Evolutionary conservation across 1,139 yeast genomes (phyloP).

Genomic region (Candida tunisiensis): DNA sequence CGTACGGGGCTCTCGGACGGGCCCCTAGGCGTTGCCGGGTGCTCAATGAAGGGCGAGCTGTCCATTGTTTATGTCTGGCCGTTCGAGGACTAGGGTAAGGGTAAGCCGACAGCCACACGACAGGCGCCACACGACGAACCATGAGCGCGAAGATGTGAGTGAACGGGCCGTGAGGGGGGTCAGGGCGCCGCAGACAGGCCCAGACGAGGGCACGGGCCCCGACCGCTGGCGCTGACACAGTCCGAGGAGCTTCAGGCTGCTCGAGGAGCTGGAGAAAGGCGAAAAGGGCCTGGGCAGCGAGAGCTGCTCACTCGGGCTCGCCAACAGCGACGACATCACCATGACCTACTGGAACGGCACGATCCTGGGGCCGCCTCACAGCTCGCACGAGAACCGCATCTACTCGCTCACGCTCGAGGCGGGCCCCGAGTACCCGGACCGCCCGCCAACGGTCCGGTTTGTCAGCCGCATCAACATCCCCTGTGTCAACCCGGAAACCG

Average conservation of each 20-base stretch:
- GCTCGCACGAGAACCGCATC: constrained; percentile 84
- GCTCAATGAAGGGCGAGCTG: too few species aligned
- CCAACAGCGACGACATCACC: constrained; percentile 76
- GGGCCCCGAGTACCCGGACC: constrained; percentile 73
- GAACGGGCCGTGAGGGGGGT: too few species aligned
- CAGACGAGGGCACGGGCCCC: background rate
- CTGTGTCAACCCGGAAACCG: constrained; percentile 55
- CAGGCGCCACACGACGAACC: too few species aligned
- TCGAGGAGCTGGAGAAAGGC: constrained; percentile 94
- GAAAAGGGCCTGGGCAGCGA: constrained; percentile 97
- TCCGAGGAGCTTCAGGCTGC: constrained; percentile 82
- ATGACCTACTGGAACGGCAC: constrained; percentile 97
- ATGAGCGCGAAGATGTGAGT: too few species aligned
- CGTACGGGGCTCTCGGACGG: too few species aligned
- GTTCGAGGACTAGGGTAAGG: too few species aligned
- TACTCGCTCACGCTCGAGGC: constrained; percentile 71
- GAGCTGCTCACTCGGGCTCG: constrained; percentile 84
- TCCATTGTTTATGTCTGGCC: too few species aligned
- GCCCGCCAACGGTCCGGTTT: constrained; percentile 72
- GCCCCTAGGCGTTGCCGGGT: too few species aligned
- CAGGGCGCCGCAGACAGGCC: too few species aligned
- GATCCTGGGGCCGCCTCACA: constrained; percentile 81
- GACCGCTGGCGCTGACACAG: constrained; percentile 19
- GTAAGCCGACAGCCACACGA: too few species aligned
- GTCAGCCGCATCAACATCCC: constrained; percentile 78